Percentiles rank a stretch among this genome's conserved stretches.
phyloP scores from a whole-genome alignment of 495 filamentous ascomycete genomes.

The Penicillium longicatenatum region DNA sequence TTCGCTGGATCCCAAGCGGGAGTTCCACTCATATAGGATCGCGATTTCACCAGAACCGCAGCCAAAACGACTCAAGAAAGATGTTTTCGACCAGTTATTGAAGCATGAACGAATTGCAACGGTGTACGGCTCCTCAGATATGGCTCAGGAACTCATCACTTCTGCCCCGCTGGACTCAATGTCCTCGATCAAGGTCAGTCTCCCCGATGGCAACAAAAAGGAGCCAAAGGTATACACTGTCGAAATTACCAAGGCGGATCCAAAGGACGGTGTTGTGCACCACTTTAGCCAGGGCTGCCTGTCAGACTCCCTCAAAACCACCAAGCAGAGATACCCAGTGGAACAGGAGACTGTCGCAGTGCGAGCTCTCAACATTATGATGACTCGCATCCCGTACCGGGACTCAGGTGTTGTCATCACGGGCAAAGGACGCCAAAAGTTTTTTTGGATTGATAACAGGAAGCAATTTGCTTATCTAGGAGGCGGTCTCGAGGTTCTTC shows the following conservation, averaged over 20 bases:
- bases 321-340: neutral
- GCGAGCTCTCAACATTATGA: constrained; percentile 52
- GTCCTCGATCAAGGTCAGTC: neutral
- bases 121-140: constrained; percentile 15
- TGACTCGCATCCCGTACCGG: constrained; percentile 6
- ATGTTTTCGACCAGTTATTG: constrained; percentile 12
- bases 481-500: constrained; percentile 41
- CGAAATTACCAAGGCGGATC: neutral
- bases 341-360: constrained; percentile 22
- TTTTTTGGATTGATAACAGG: constrained; percentile 22
- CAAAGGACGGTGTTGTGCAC: neutral
- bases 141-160: constrained; percentile 18
- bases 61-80: constrained; percentile 3
- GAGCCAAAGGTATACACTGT: neutral
- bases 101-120: neutral
- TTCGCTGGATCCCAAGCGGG: constrained; percentile 3
- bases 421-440: constrained; percentile 20
- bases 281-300: neutral
- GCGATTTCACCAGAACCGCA: constrained; percentile 11
- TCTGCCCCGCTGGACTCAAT: neutral
- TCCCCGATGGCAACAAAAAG: neutral
- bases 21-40: constrained; percentile 17
- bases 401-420: constrained; percentile 16
- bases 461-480: constrained; percentile 26
- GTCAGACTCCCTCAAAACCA: neutral